These are phyloP conservation scores for Aureobasidium sp. DNA, from an alignment of 2,329 filamentous ascomycete species.

Conservation along the genomic window DNA sequence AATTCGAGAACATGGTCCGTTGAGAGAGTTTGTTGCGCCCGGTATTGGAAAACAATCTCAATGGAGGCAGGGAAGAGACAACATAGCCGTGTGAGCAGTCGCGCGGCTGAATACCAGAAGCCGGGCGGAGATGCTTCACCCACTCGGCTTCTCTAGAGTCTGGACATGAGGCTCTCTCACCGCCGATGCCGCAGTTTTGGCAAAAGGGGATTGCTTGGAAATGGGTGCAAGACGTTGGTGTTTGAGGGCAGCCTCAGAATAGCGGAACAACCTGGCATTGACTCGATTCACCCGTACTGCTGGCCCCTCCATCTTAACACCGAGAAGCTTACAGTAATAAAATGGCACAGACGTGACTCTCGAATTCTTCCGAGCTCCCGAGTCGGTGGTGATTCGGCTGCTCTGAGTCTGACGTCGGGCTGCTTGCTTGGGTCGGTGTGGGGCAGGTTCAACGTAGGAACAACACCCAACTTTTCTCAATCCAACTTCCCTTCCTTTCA, in stretches of 20 bases:
- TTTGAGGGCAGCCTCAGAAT: neutral
- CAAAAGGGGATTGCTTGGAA: neutral
- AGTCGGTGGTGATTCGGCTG: neutral
- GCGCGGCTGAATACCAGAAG: constrained; percentile 11
- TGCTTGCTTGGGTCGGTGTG: too few species aligned
- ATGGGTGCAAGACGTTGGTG: neutral
- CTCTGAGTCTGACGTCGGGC: neutral
- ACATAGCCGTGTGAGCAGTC: neutral
- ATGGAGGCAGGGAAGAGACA: neutral
- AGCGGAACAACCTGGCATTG: neutral
- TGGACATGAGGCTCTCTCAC: neutral
- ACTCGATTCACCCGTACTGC: neutral
- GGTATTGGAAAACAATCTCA: neutral
- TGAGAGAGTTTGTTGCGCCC: neutral
- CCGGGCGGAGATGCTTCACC: neutral
- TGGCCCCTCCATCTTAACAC: neutral
- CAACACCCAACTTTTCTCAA: neutral
- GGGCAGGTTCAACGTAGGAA: constrained; percentile 14
- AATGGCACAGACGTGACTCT: too few species aligned
- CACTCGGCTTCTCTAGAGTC: neutral
- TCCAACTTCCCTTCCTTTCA: constrained; percentile 14
- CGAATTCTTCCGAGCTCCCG: neutral
- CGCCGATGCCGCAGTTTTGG: constrained; percentile 3
- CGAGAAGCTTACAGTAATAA: neutral
- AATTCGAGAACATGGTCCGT: neutral